phyloP scores from a whole-genome alignment of 1,284 basidiomycete genomes.

The Xanthoconium separans region DNA sequence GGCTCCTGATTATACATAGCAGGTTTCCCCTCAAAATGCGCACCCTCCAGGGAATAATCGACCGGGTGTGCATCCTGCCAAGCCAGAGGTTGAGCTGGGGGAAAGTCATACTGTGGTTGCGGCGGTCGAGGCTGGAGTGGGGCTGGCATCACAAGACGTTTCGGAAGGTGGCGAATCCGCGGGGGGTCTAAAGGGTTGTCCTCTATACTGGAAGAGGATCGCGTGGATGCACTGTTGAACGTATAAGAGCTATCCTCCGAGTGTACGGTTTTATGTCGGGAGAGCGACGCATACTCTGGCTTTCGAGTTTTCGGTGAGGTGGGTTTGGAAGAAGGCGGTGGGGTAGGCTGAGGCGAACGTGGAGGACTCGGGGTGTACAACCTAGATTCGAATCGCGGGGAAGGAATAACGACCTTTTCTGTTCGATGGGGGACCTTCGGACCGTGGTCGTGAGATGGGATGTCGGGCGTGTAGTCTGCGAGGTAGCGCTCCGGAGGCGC shows the following conservation, averaged over 20 bases:
- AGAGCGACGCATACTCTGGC: background rate
- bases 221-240: background rate
- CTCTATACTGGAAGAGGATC: constrained; percentile 11
- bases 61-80: constrained; percentile 10
- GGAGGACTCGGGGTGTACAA: constrained; percentile 7
- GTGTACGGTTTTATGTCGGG: constrained; percentile 10
- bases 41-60: constrained; percentile 1
- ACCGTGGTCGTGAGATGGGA: background rate
- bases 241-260: constrained; percentile 12
- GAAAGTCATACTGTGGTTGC: constrained; percentile 7
- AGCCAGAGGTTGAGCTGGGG: background rate
- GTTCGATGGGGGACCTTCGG: constrained; percentile 5
- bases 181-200: constrained; percentile 21
- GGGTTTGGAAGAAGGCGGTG: constrained; percentile 2
- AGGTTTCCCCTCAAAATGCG: constrained; percentile 6
- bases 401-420: constrained; percentile 19
- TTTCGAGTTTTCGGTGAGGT: constrained; percentile 4
- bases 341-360: constrained; percentile 7
- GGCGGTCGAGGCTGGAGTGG: constrained; percentile 42
- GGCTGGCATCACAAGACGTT: constrained; percentile 64
- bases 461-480: constrained; percentile 7
- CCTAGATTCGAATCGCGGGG: constrained; percentile 22
- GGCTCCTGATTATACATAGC: constrained; percentile 15
- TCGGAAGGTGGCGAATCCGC: constrained; percentile 50
- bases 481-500: constrained; percentile 14